Evolutionary conservation across 106 monocot species (phyloP), one percentile per base, ranked within the genome.

Genomic region (Platanthera zijinensis): DNA sequence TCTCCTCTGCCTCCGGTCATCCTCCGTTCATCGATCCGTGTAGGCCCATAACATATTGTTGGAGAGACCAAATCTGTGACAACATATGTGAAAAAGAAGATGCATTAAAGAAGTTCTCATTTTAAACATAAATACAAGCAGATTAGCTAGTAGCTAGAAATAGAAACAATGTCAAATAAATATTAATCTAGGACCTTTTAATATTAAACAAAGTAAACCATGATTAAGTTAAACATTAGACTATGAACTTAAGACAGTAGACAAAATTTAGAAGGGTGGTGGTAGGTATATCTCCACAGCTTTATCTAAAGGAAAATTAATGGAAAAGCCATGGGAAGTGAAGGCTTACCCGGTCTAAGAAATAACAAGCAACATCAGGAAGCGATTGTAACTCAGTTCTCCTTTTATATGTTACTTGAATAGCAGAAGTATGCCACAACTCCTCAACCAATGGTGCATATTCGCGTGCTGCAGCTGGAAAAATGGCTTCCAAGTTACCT

Each of bases 361-460:
- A 96, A 82, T 96, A 92, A 81, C 85, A 80, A 21, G 92, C 95
- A 75, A 54, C 56, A 63, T 49, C 71, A 78, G 95, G 88, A 76
- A 96, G 87, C 15, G 69, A 74, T 50, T 72, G 78, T 51, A 96
- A 54, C 76, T 96, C 92, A 71, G 62, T 85, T 81, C 82, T 88
- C 47, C 92, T 73, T 5, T 48, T 81, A 78, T 87, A 96, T 77
- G 95, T 89, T 32, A 85, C 86, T 84, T 92, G 95, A 79, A 96
- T 90, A 62, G 88, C 92, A 78, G 87, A 30, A 83, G 90, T 86
- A 74, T 90, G 89, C 95, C 95, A 96, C 59, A 96, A 71, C 73
- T 96, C 92, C 85, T 90, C 90, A 48, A 92, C 92, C 48, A 71
- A 19, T 5, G 90, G 90, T 52, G 95, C 88, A 86, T 95, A 88